Percentiles rank a stretch among this genome's conserved stretches.
phyloP scores from a whole-genome alignment of 1,139 yeast species.

The Yamadazyma atlantica region DNA sequence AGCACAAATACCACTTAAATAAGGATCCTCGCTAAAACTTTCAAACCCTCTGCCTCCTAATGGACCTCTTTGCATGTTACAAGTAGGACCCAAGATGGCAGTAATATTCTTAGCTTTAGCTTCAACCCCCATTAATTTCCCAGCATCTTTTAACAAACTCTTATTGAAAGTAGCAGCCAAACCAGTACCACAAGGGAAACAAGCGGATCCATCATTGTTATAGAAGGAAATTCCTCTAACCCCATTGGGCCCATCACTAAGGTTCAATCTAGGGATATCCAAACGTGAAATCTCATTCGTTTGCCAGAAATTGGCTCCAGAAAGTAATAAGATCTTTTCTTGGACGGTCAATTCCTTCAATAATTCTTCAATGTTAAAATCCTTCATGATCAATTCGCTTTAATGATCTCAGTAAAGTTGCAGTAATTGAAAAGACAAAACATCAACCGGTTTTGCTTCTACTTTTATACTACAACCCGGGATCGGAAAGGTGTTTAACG shows the following conservation, averaged over 20 bases:
- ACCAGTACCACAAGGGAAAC: slow-evolving; percentile 39
- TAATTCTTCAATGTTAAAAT: slow-evolving; percentile 40
- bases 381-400: not conserved
- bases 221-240: slow-evolving; percentile 32
- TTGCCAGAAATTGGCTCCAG: slow-evolving; percentile 58
- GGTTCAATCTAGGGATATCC: slow-evolving; percentile 30
- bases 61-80: slow-evolving; percentile 33
- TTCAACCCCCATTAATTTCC: slow-evolving; percentile 32
- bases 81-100: slow-evolving; percentile 35
- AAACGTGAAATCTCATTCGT: slow-evolving; percentile 47
- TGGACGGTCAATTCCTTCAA: slow-evolving; percentile 38
- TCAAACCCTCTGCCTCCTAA: slow-evolving; percentile 39
- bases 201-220: slow-evolving; percentile 30
- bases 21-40: slow-evolving; percentile 35
- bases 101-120: slow-evolving; percentile 34
- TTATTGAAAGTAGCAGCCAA: slow-evolving; percentile 44
- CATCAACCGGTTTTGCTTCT: no score
- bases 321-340: slow-evolving; percentile 47
- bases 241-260: slow-evolving; percentile 38
- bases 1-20: slow-evolving; percentile 31
- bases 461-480: no score
- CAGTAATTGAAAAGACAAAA: no score
- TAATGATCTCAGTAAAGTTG: no score
- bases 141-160: slow-evolving; percentile 25
- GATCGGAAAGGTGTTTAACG: no score